These are phyloP conservation scores for Orbilia ellipsospora DNA, from an alignment of 2,329 filamentous ascomycete genomes.

Conservation along the genomic window DNA sequence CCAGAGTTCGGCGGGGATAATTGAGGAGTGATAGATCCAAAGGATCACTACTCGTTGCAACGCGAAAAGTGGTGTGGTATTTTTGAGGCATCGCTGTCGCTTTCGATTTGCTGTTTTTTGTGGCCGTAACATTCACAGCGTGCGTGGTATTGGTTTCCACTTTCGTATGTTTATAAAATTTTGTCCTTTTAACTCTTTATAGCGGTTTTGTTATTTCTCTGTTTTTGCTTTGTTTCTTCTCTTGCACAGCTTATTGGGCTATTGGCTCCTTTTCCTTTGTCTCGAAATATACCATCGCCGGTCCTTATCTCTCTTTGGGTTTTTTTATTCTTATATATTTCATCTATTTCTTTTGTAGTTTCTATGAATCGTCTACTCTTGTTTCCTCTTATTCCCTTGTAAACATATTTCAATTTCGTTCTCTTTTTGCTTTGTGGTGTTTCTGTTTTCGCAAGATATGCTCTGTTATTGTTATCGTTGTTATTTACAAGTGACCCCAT, in stretches of 20 bases:
- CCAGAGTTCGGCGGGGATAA: constrained; percentile 34
- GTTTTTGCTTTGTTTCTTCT: constrained; percentile 13
- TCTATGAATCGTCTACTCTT: not conserved
- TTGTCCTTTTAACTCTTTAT: constrained; percentile 2
- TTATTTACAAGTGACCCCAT: not conserved
- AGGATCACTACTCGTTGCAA: not conserved
- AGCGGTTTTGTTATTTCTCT: constrained; percentile 16
- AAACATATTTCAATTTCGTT: constrained; percentile 26
- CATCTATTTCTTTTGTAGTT: not conserved
- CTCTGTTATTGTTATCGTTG: not conserved
- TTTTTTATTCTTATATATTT: not conserved
- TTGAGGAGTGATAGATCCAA: constrained; percentile 32
- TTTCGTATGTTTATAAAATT: constrained; percentile 9
- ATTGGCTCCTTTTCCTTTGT: not conserved
- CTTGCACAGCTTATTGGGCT: not conserved
- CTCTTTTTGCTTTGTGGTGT: not conserved
- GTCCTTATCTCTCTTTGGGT: constrained; percentile 19
- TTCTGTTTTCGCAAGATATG: not conserved
- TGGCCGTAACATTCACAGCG: not conserved
- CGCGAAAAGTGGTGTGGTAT: constrained; percentile 38
- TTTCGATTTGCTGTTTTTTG: not conserved
- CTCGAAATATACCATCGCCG: constrained; percentile 41
- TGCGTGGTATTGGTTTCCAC: constrained; percentile 9
- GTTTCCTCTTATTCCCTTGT: constrained; percentile 39
- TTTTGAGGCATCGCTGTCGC: constrained; percentile 14